Conservation (phyloP, 2,329 filamentous ascomycete species). For the Bimuria novae-zelandiae region DNA sequence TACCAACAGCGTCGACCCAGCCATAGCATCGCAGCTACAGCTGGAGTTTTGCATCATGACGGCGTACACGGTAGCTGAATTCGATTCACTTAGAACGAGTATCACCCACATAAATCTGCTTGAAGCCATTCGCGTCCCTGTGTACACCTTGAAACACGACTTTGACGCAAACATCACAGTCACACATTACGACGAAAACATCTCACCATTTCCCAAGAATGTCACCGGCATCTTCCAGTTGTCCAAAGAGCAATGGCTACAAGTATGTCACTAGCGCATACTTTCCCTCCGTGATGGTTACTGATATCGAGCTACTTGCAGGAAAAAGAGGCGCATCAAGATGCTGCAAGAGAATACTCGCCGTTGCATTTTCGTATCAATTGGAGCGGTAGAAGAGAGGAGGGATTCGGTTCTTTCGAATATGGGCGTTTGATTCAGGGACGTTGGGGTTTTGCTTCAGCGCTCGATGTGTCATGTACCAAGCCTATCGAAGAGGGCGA, state of each 20-base stretch:
- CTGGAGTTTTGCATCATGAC: conserved; percentile 31
- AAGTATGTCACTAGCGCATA: conserved; percentile 4
- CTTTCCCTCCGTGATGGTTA: too few species aligned
- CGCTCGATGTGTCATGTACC: background rate
- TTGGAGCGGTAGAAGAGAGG: too few species aligned
- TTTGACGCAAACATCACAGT: conserved; percentile 18
- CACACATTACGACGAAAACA: conserved; percentile 22
- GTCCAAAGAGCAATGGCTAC: conserved; percentile 25
- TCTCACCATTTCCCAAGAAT: conserved; percentile 22
- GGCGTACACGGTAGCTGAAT: too few species aligned
- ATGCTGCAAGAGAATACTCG: background rate
- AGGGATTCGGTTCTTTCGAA: too few species aligned
- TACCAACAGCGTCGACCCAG: background rate
- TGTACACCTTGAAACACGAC: conserved; percentile 27
- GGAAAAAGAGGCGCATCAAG: background rate
- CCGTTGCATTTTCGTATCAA: background rate
- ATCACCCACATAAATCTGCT: conserved; percentile 21
- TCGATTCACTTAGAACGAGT: too few species aligned
- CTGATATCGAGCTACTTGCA: background rate
- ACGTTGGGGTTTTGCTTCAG: background rate
- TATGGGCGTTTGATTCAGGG: background rate
- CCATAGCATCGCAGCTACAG: conserved; percentile 8
- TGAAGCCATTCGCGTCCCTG: conserved; percentile 19
- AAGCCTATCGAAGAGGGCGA: background rate
- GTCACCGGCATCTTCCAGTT: conserved; percentile 20